Percentiles rank a stretch among this genome's conserved stretches.
Evolutionary conservation across 306 rosid species (phyloP).

Genomic region (Malus asiatica): DNA sequence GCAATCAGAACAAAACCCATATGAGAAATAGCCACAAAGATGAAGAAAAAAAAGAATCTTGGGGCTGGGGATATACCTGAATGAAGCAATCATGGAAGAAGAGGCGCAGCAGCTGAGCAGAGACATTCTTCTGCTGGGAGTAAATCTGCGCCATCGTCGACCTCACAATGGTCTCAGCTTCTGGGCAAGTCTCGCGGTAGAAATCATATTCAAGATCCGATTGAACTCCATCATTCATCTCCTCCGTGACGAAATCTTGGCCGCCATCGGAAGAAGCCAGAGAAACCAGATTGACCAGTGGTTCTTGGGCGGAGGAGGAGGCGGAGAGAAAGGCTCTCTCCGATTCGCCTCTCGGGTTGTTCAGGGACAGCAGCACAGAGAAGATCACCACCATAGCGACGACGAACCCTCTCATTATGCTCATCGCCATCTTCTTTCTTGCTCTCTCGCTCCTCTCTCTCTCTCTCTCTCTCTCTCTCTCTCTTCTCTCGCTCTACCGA

Average conservation of each 20-base stretch:
- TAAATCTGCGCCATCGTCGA: constrained; percentile 41
- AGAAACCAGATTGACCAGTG: constrained; percentile 8
- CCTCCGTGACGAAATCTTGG: constrained; percentile 7
- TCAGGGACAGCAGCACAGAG: constrained; percentile 36
- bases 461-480: not conserved
- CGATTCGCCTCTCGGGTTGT: constrained; percentile 30
- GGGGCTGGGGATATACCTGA: constrained; percentile 22
- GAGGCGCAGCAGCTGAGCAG: constrained; percentile 71
- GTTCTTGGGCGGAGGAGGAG: not conserved
- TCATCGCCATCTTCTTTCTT: not conserved
- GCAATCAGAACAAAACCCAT: not conserved
- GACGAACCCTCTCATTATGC: not conserved
- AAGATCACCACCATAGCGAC: constrained; percentile 19
- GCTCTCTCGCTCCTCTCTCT: not conserved
- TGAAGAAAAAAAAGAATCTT: not conserved
- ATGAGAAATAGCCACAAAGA: not conserved
- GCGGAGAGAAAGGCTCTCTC: not conserved
- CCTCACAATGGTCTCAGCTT: constrained; percentile 49
- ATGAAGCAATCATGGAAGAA: constrained; percentile 92
- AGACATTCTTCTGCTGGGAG: constrained; percentile 35
- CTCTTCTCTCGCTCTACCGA: not conserved
- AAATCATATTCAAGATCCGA: constrained; percentile 58
- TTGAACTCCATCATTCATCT: constrained; percentile 27
- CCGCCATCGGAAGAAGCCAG: not conserved
- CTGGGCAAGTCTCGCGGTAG: constrained; percentile 52